Base-by-base conservation (phyloP, 2,329 filamentous ascomycete genomes). In the Botryosphaeria dothidea region DNA sequence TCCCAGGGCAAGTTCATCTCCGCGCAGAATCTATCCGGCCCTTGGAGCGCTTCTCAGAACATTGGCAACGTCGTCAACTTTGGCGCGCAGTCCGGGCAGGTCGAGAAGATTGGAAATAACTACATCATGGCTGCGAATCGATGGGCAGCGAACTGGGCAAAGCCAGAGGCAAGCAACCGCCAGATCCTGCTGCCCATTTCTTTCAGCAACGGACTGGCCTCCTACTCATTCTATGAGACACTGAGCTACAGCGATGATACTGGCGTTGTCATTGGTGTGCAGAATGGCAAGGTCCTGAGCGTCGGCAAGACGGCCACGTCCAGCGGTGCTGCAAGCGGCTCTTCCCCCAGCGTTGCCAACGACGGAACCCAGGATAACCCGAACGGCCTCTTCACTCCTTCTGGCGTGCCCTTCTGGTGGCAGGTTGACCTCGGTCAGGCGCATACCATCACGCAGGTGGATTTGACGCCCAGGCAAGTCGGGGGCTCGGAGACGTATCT, bases 401-500 rank as follows among this genome's bases (percentile, higher is more conserved):
- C 41, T 11, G 58, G 49, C 5, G 68, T 70, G 29, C 68, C 68
- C 2, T 70, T 70, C 51, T 68, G 62, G 68, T 67, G 67, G 36
- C 63, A 69, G 45, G 67, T 70, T 60, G 68, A 70, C 48, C 52
- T 70, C 13, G 66, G 67, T 17, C 43, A 64, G 15, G 38, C 64
- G 0, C 56, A 68, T 29, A 25, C 49, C 1, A 65, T 70, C 38
- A 49, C 64, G 8, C 65, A 67, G 29, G 54, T 69, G n/a, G 68
- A 70, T 25, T 36, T 70, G 3, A 68, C 66, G 13, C 68, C 68
- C 2, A 66, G 65, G 34, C 31, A 68, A 4, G 65, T 67, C 13
- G 64, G 62, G n/a, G 69, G 69, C 6, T 68, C 66, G 2, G 69
- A 70, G 46, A 70, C 69, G 1, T 70, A 68, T 36, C 64, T 69